Conservation (phyloP, 2,329 filamentous ascomycete genomes). For the Phaeosphaeriaceae sp. region DNA sequence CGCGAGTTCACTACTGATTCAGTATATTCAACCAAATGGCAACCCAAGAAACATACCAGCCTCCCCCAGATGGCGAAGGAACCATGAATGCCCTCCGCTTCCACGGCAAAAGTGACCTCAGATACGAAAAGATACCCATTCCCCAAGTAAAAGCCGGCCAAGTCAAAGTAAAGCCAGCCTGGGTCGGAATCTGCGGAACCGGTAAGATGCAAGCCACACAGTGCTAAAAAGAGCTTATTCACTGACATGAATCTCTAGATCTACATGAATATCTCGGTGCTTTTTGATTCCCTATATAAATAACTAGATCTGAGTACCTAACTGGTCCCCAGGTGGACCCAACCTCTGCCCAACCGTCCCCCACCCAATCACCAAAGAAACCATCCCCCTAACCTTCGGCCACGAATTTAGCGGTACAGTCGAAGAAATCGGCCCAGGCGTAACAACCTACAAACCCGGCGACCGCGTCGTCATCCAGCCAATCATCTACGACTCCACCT, state of each 20-base stretch:
- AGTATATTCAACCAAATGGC: conserved; percentile 1
- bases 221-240: neutral
- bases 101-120: conserved; percentile 53
- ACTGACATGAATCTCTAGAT: conserved; percentile 29
- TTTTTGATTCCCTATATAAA: neutral
- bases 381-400: conserved; percentile 59
- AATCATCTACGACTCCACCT: conserved; percentile 62
- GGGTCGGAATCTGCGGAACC: conserved; percentile 52
- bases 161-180: conserved; percentile 52
- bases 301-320: neutral
- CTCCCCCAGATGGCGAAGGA: conserved; percentile 19
- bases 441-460: conserved; percentile 56
- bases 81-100: conserved; percentile 57
- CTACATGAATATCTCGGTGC: conserved; percentile 55
- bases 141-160: conserved; percentile 49
- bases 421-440: conserved; percentile 59
- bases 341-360: conserved; percentile 59
- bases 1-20: neutral
- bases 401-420: conserved; percentile 61
- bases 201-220: conserved; percentile 26
- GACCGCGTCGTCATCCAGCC: conserved; percentile 59
- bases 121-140: conserved; percentile 52
- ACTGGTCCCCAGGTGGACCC: conserved; percentile 45
- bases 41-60: conserved; percentile 16
- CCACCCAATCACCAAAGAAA: conserved; percentile 61